Base-by-base conservation (phyloP, 805 yeast genomes). In the Novakomyces olei region DNA sequence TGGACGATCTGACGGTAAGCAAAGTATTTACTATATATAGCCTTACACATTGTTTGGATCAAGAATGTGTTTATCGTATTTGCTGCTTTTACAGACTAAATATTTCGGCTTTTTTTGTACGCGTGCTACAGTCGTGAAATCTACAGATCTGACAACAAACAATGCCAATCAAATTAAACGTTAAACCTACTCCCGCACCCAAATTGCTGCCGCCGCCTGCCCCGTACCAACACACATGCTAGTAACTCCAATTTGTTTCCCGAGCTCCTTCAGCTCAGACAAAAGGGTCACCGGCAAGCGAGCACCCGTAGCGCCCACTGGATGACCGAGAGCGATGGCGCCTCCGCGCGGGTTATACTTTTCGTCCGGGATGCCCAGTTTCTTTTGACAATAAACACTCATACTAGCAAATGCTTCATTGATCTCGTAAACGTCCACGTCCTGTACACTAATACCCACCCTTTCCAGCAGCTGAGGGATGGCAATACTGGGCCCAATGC, bases 151-250 rank as follows among this genome's bases (percentile, higher is more conserved):
- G n/a, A n/a, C n/a, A n/a, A n/a, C n/a, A n/a, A n/a, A n/a, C n/a
- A n/a, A n/a, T n/a, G n/a, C n/a, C n/a, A n/a, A n/a, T n/a, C n/a
- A n/a, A n/a, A n/a, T n/a, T n/a, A n/a, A n/a, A n/a, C n/a, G n/a
- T n/a, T n/a, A n/a, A n/a, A n/a, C n/a, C n/a, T n/a, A n/a, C n/a
- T n/a, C n/a, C n/a, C n/a, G n/a, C n/a, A n/a, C n/a, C n/a, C n/a
- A n/a, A n/a, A n/a, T n/a, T n/a, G n/a, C n/a, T n/a, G 96, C 96
- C 22, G 95, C 94, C 42, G 96, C 96, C 92, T 83, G 85, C 45
- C 96, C 96, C 23, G 95, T 80, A 47, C 96, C 96, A 42, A 85
- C 72, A 61, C 96, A 85, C 96, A 85, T 85, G 41, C 92, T 75
- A 8, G 91, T 77, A 34, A 57, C 48, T 12, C 61, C 61, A 1